phyloP scores from a whole-genome alignment of 2,329 filamentous ascomycete species.

The Colletotrichum simmondsii region DNA sequence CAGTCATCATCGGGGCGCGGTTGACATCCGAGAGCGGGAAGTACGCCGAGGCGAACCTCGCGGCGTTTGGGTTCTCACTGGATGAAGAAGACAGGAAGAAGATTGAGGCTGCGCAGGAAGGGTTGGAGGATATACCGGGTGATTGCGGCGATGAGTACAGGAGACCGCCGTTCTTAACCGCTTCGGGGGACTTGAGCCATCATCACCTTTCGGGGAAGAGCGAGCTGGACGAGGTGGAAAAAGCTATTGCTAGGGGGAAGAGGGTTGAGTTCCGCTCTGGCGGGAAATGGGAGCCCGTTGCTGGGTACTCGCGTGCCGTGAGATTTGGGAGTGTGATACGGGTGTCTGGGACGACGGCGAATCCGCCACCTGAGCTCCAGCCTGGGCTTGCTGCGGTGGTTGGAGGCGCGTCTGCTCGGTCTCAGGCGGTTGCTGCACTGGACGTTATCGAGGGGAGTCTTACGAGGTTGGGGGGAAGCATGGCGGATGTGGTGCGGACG shows the following conservation, averaged over 20 bases:
- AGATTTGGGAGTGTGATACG: background rate
- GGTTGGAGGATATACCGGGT: constrained; percentile 36
- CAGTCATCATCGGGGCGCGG: constrained; percentile 55
- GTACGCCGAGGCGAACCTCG: constrained; percentile 44
- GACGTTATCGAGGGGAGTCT: constrained; percentile 9
- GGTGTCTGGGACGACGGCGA: constrained; percentile 24
- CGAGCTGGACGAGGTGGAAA: background rate
- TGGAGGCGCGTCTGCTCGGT: constrained; percentile 9
- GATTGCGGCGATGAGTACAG: constrained; percentile 42
- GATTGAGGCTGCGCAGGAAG: constrained; percentile 33
- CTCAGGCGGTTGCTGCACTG: constrained; percentile 18
- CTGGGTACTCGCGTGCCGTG: constrained; percentile 19
- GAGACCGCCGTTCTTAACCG: constrained; percentile 22
- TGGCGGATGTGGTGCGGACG: constrained; percentile 28
- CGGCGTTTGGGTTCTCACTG: constrained; percentile 38
- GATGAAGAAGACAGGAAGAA: constrained; percentile 35
- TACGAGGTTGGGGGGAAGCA: constrained; percentile 2
- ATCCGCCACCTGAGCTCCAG: constrained; percentile 1
- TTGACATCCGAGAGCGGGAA: background rate
- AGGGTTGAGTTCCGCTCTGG: constrained; percentile 14
- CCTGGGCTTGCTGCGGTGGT: background rate
- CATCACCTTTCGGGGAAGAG: constrained; percentile 4
- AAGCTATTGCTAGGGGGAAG: background rate
- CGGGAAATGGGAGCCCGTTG: constrained; percentile 21
- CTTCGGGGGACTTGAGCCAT: constrained; percentile 11